Evolutionary conservation across 1,284 basidiomycete genomes (phyloP), one percentile per base, ranked within the genome.

Genomic region (Trametes sp.): DNA sequence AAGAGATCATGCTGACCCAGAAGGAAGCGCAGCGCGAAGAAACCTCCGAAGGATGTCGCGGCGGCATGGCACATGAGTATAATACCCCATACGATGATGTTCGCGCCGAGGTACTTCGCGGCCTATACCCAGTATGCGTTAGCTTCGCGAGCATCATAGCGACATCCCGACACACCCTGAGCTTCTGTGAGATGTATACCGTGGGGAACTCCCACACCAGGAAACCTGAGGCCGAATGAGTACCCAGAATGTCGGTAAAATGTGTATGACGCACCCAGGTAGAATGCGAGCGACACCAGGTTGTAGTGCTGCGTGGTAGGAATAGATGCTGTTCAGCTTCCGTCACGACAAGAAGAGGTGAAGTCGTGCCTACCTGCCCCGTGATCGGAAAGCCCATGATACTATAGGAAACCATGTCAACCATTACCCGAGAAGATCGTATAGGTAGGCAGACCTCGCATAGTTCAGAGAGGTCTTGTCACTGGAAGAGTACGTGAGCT

Each of bases 391-490:
- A 78, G 7, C 85, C 86, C 87, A 89, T 89, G 65, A 89, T 83
- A 67, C 86, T 87, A 54, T 3, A 44, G 46, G 23, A 56, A 16
- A 23, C 65, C 31, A 68, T n/a, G n/a, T n/a, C n/a, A 56, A 13
- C 26, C 4, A 10, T 21, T 36, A 21, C 21, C 31, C 28, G 26
- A 14, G 26, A 29, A 35, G 38, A 41, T 19, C n/a, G 36, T 10
- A 6, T 8, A 23, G n/a, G 14, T 7, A 13, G 28, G 59, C 66
- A 33, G 66, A 83, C 86, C 86, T 87, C 23, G 86, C 86, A 78
- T 89, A 89, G 70, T 88, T 89, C 48, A 88, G 71, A 19, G 86
- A 84, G 4, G 86, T 89, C 78, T 89, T 90, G 74, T 89, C 88
- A 62, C 87, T 87, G 28, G 28, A 16, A 61, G 44, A 24, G 49